Percentiles rank a stretch among this genome's conserved stretches.
Evolutionary conservation across 2,329 filamentous ascomycete species (phyloP).

Genomic region (Pseudogymnoascus pannorum): DNA sequence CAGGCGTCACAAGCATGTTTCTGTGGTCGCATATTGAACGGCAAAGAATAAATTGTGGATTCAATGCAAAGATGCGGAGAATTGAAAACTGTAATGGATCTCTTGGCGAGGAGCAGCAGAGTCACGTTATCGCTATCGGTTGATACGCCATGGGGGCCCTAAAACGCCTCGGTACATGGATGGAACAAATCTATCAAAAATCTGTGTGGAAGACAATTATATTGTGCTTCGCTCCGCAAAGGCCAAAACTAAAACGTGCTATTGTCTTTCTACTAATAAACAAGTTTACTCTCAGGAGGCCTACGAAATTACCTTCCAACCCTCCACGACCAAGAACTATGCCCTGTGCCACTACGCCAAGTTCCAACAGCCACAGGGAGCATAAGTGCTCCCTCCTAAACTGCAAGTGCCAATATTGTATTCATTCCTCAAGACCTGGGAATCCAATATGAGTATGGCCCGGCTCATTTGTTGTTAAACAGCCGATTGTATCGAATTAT

Average conservation of each 20-base stretch:
- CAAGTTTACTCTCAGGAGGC: neutral
- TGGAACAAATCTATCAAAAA: too few species aligned
- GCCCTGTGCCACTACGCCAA: neutral
- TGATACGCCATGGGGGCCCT: too few species aligned
- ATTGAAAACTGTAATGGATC: neutral
- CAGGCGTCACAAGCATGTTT: conserved; percentile 13
- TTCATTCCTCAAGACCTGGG: too few species aligned
- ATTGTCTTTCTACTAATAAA: neutral
- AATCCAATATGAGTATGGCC: too few species aligned
- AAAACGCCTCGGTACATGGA: too few species aligned
- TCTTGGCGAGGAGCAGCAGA: neutral
- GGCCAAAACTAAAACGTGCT: neutral
- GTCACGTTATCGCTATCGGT: neutral
- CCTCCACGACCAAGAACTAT: neutral
- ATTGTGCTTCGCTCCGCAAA: too few species aligned
- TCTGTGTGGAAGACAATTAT: too few species aligned
- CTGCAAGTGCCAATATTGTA: too few species aligned
- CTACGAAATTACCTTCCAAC: neutral
- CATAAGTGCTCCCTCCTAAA: too few species aligned
- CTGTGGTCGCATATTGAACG: conserved; percentile 12
- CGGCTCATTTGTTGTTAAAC: too few species aligned
- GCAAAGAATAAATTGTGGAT: conserved; percentile 1
- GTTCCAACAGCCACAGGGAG: too few species aligned
- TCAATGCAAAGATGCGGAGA: neutral
- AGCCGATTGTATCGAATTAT: too few species aligned